Base-by-base conservation (phyloP, 176 grass and related monocot species). In the Aegilops tauschii region DNA sequence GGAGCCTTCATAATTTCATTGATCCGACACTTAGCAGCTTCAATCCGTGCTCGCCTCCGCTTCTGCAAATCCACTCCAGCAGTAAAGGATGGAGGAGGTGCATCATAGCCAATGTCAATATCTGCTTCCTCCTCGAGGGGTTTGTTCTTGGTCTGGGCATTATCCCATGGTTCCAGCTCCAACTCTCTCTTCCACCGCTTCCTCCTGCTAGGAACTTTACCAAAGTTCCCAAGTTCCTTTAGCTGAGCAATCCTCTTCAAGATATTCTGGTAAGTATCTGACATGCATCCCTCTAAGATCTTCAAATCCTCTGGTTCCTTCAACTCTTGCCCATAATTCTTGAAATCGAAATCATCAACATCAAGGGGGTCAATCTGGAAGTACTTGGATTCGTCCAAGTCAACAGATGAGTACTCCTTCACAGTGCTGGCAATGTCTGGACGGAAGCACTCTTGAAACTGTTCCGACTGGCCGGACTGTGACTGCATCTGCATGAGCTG, bases 1-100 rank as follows among this genome's bases (percentile, higher is more conserved):
- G 73, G 58, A 82, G 73, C 70, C 64, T 85, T 95, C 91, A 83
- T 98, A 78, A 86, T 86, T 12, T 86, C 87, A 87, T 94, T 78
- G 89, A 98, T 98, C 47, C 93, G 80, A 23, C 62, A 67, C 62
- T 94, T 98, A 21, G 96, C 96, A 87, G 89, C 84, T 89, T 90
- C 84, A 54, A 98, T 98, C 30, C 81, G 92, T 12, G 50, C 86
- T 90, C 87, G 92, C 81, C 96, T 90, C 45, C 37, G 29, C 84
- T 88, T 90, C 78, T 88, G 63, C 77, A 71, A 32, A 79, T 98
- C 68, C 40, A 92, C 1, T 73, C 86, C 78, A 65, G 88, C 73
- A 88, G 89, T 70, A 88, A 95, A 98, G 11, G 93, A 95, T 42
- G 91, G 96, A 1, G 93, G 96, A 87, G 90, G 91, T 37, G 88